These are phyloP conservation scores for Verticillium albo-atrum DNA, from an alignment of 2,329 filamentous ascomycete species.

Conservation along the genomic window DNA sequence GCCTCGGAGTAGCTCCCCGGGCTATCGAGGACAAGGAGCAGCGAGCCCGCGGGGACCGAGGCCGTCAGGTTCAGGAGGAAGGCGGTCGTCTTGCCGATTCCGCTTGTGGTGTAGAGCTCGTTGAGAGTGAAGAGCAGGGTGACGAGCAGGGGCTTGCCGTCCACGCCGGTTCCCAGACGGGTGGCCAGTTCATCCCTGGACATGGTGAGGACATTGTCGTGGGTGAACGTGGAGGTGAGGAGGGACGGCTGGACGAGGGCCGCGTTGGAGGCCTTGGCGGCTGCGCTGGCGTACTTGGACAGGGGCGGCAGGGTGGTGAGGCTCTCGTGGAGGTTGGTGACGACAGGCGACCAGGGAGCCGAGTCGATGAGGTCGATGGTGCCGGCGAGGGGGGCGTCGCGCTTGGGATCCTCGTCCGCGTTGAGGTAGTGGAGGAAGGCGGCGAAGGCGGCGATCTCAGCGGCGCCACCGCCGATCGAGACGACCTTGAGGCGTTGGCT, in stretches of 20 bases:
- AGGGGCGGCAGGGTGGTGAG: slow-evolving; percentile 48
- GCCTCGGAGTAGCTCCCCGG: slow-evolving; percentile 90
- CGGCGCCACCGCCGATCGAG: slow-evolving; percentile 53
- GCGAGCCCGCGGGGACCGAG: slow-evolving; percentile 49
- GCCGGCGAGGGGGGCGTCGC: slow-evolving; percentile 13
- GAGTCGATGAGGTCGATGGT: slow-evolving; percentile 70
- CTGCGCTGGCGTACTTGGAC: slow-evolving; percentile 48
- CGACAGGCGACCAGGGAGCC: slow-evolving; percentile 68
- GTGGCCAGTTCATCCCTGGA: slow-evolving; percentile 24
- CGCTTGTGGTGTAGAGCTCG: slow-evolving; percentile 80
- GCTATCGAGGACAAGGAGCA: slow-evolving; percentile 85
- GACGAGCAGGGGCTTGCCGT: slow-evolving; percentile 49
- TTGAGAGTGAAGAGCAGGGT: slow-evolving; percentile 94
- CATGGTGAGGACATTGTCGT: slow-evolving; percentile 45
- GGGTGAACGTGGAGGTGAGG: slow-evolving; percentile 37
- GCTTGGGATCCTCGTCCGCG: not conserved
- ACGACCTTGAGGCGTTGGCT: slow-evolving; percentile 32
- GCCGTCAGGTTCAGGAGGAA: slow-evolving; percentile 69
- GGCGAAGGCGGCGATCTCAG: slow-evolving; percentile 55
- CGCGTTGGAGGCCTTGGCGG: slow-evolving; percentile 37
- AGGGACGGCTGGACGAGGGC: slow-evolving; percentile 35
- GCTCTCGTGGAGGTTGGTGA: slow-evolving; percentile 50
- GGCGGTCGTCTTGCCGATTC: slow-evolving; percentile 67
- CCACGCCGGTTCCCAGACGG: slow-evolving; percentile 19
- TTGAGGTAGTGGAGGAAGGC: slow-evolving; percentile 30